These are phyloP conservation scores for Fusarium solani-melongenae DNA, from an alignment of 2,329 filamentous ascomycete genomes.

Conservation along the genomic window DNA sequence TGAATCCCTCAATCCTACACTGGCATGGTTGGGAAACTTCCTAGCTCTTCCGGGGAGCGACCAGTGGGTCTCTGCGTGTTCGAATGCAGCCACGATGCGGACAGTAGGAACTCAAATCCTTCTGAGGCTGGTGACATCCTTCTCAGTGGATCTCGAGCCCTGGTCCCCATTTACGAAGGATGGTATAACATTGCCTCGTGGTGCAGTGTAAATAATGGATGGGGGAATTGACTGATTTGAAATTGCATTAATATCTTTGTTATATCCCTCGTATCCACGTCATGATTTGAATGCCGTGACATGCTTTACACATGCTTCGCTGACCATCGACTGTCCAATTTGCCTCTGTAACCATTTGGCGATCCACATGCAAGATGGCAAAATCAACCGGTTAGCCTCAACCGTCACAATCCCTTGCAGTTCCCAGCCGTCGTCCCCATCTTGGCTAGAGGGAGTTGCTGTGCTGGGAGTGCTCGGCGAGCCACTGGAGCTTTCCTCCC, in stretches of 20 bases:
- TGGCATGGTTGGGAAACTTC: neutral
- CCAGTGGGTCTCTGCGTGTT: neutral
- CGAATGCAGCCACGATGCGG: neutral
- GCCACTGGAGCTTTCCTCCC: neutral
- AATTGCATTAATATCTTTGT: neutral
- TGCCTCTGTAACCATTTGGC: conserved; percentile 21
- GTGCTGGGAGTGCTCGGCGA: conserved; percentile 34
- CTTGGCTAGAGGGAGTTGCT: conserved; percentile 12
- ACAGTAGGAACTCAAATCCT: neutral
- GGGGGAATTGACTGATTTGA: neutral
- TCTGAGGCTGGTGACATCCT: neutral
- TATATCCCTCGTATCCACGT: neutral
- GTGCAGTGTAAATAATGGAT: neutral
- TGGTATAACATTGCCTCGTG: neutral
- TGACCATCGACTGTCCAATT: conserved; percentile 22
- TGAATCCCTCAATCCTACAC: neutral
- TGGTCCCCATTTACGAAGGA: neutral
- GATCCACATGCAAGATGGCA: conserved; percentile 44
- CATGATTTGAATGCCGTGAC: neutral
- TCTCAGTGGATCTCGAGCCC: neutral
- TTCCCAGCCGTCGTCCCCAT: conserved; percentile 40
- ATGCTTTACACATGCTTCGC: conserved; percentile 22
- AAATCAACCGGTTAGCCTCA: conserved; percentile 46
- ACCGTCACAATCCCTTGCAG: conserved; percentile 45
- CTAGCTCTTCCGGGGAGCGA: neutral